Base-by-base conservation (phyloP, 768 basidiomycete species). In the Amanita fuliginea region DNA sequence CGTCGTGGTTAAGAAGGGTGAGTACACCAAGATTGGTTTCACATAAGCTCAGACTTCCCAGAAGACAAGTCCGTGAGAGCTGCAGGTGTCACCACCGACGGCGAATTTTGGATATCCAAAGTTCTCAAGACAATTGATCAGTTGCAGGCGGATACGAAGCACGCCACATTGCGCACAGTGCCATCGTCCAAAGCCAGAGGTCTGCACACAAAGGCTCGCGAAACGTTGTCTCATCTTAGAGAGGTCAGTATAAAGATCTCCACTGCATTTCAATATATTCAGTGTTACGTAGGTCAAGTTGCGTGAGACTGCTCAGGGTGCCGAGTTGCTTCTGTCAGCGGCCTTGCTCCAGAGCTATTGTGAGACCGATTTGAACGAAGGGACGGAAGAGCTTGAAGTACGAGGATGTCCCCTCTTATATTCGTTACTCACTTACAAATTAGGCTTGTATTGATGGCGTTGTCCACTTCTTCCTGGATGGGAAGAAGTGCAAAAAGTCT, bases 31-130 rank as follows among this genome's bases (percentile, higher is more conserved):
- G 32, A 40, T 34, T 13, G 2, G n/a, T 37, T 30, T 19, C 21
- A 42, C 14, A 13, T 18, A 10, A 11, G 13, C n/a, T 47, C 43
- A 40, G 5, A 18, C 49, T 34, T 43, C 36, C 10, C 47, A 59
- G 78, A 69, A 32, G 76, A 78, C 36, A 79, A 76, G 53, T 63
- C 71, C 1, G 63, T 63, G 18, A 85, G 81, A 60, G 60, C 72
- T n/a, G 62, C 75, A 14, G 83, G 77, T 1, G 76, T 77, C 18
- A 77, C 84, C 33, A 74, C 79, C 6, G 76, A 87, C 51, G 88
- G 89, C 24, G 75, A 82, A 56, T 78, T 88, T 53, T 96, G 92
- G 92, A 69, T 86, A 7, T 72, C 78, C 3, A 79, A 79, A 58
- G 76, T 79, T 8, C 68, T 92, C 9, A 60, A 67, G 4, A 77